These are phyloP conservation scores for Gryganskiella cystojenkinii DNA, from an alignment of 192 early-diverging fungal genomes.

Conservation along the genomic window DNA sequence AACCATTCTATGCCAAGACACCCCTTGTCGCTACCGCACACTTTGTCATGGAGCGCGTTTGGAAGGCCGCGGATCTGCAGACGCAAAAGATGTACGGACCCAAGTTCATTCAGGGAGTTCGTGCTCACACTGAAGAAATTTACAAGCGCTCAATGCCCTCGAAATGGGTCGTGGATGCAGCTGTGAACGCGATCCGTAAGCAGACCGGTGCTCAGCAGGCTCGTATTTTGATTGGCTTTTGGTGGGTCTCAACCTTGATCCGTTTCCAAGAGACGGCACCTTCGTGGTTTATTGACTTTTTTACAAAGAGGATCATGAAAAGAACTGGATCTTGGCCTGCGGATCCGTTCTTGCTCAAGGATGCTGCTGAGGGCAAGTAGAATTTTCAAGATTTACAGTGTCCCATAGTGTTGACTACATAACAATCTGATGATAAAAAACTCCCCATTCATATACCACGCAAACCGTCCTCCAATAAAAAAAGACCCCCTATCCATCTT, in stretches of 20 bases:
- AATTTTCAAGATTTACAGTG: too few relatives aligned
- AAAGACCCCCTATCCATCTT: too few relatives aligned
- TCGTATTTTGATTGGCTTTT: slow-evolving; percentile 38
- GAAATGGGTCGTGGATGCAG: slow-evolving; percentile 47
- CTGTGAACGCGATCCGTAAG: slow-evolving; percentile 44
- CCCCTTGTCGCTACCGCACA: slow-evolving; percentile 30
- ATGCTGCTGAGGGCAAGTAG: too few relatives aligned
- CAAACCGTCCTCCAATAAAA: too few relatives aligned
- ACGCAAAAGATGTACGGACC: slow-evolving; percentile 43
- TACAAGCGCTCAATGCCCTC: slow-evolving; percentile 47
- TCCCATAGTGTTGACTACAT: too few relatives aligned
- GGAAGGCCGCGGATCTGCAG: slow-evolving; percentile 16
- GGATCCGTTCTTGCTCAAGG: slow-evolving; percentile 44
- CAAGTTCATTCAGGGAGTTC: slow-evolving; percentile 22
- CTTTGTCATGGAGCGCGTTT: slow-evolving; percentile 16
- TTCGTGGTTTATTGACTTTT: slow-evolving; percentile 43
- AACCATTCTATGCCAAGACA: slow-evolving; percentile 51
- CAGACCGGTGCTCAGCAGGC: slow-evolving; percentile 29
- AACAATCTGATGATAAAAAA: too few relatives aligned
- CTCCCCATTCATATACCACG: too few relatives aligned
- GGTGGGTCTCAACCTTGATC: slow-evolving; percentile 44
- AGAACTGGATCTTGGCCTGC: slow-evolving; percentile 31
- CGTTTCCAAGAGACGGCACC: slow-evolving; percentile 32
- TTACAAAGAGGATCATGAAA: slow-evolving; percentile 39
- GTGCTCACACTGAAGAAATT: slow-evolving; percentile 8